Base-by-base conservation (phyloP, 106 monocot species). In the Posidonia australis region DNA sequence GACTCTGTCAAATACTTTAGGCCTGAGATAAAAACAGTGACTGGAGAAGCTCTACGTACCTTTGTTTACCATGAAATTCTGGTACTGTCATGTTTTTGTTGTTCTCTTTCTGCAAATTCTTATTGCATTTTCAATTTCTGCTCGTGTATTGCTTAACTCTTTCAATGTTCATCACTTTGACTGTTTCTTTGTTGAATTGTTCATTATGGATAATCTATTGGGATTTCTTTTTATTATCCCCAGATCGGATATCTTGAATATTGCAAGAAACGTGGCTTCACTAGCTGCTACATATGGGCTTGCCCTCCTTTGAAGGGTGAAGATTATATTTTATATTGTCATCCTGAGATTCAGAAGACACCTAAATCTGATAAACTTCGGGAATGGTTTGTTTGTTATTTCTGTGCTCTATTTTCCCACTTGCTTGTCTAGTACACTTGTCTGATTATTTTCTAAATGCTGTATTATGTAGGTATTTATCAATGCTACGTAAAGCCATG, bases 211-310 rank as follows among this genome's bases (percentile, higher is more conserved):
- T 36, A 36, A 36, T 36, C 36, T 36, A 54, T 19, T 58, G 14
- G 28, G 26, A 10, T 58, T 16, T 14, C 26, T 36, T 71, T 64
- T 7, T 10, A 14, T 51, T 72, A 18, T 26, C 27, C 77, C 31
- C 82, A 98, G 96, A 98, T 98, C 47, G 96, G 90, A 51, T 98
- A 98, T 75, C 96, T 98, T 78, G 96, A 98, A 59, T 98, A 98
- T 60, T 98, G 90, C 77, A 98, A 98, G 63, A 82, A 74, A 41
- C 80, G 96, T 28, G 96, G 96, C 21, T 98, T 98, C 64, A 91
- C 90, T 22, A 98, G 96, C 74, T 98, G 96, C 74, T 98, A 98
- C 47, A 98, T 98, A 68, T 98, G 96, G 96, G 96, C 96, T 63
- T 98, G 96, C 44, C 96, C 96, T 74, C 96, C 96, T 70, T 52